phyloP scores from a whole-genome alignment of 148 eudicot species.

The Nepenthes gracilis region DNA sequence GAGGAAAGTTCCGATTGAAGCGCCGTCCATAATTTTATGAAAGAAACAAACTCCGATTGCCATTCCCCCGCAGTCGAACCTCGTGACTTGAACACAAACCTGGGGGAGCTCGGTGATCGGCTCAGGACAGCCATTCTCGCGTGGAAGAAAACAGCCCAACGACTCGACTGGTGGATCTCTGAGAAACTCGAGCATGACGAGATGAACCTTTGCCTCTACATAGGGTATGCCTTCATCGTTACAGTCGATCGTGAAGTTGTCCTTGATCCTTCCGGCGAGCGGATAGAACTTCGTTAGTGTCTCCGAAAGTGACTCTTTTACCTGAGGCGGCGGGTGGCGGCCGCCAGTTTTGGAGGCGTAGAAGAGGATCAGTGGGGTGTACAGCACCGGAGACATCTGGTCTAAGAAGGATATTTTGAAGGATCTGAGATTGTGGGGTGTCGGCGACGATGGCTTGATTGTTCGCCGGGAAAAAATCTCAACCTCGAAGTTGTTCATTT shows the following conservation, averaged over 20 bases:
- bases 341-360: neutral
- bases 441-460: neutral
- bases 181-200: neutral
- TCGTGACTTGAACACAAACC: neutral
- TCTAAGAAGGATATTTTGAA: neutral
- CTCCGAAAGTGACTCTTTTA: neutral
- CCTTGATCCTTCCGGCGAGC: neutral
- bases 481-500: neutral
- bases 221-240: neutral
- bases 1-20: neutral
- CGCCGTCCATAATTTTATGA: neutral
- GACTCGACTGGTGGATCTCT: neutral
- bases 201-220: neutral
- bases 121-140: neutral
- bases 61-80: neutral
- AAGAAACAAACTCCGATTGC: neutral
- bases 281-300: neutral
- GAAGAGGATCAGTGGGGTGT: neutral
- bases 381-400: neutral
- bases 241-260: neutral
- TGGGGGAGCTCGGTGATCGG: neutral
- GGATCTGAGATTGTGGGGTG: neutral
- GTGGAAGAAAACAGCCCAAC: neutral
- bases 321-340: neutral
- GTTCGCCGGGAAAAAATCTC: neutral